phyloP scores from a whole-genome alignment of 495 filamentous ascomycete genomes.

The Jackrogersella multiformis region DNA sequence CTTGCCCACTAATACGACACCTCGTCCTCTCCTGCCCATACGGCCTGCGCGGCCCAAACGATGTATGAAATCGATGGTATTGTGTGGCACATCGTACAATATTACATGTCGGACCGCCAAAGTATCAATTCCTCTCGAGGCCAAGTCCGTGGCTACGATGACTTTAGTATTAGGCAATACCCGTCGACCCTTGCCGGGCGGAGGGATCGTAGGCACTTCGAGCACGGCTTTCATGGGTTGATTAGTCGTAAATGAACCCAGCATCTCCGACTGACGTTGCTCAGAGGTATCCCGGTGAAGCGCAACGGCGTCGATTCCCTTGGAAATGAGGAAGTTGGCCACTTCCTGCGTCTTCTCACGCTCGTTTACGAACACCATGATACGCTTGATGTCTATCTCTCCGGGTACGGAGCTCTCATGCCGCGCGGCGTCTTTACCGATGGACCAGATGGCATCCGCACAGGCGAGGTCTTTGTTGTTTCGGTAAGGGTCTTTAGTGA shows the following conservation, averaged over 20 bases:
- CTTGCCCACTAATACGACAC: slow-evolving; percentile 88
- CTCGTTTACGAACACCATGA: slow-evolving; percentile 98
- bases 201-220: slow-evolving; percentile 18
- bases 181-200: slow-evolving; percentile 39
- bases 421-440: slow-evolving; percentile 78
- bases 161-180: slow-evolving; percentile 78
- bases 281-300: slow-evolving; percentile 83
- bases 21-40: slow-evolving; percentile 90
- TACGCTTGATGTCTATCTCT: slow-evolving; percentile 74
- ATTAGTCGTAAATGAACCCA: slow-evolving; percentile 75
- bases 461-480: slow-evolving; percentile 92
- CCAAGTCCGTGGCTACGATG: slow-evolving; percentile 91
- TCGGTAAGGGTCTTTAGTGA: slow-evolving; percentile 85
- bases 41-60: slow-evolving; percentile 88
- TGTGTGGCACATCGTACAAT: slow-evolving; percentile 94
- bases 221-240: slow-evolving; percentile 54
- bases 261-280: slow-evolving; percentile 74
- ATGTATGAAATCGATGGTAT: slow-evolving; percentile 96
- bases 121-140: slow-evolving; percentile 93
- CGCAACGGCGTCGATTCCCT: slow-evolving; percentile 86
- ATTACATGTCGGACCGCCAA: slow-evolving; percentile 90
- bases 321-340: slow-evolving; percentile 78
- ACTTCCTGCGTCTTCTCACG: slow-evolving; percentile 86
- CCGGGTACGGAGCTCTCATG: slow-evolving; percentile 55
- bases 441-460: slow-evolving; percentile 91